These are phyloP conservation scores for Sequoia sempervirens DNA, from an alignment of 75 land plant species.

Conservation along the genomic window DNA sequence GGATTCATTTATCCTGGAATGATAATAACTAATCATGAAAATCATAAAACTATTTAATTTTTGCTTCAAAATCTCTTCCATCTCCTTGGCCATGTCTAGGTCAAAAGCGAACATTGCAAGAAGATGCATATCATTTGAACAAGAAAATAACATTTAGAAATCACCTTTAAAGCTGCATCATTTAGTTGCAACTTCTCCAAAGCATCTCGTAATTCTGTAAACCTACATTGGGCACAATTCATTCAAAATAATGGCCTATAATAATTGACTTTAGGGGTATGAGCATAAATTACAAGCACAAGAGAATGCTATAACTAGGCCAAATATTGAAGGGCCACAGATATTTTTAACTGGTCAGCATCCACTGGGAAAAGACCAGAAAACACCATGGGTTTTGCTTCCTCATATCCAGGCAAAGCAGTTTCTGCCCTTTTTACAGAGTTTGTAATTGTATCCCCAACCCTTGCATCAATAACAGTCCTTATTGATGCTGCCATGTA, in stretches of 20 bases:
- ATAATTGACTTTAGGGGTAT: background rate
- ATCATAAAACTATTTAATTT: background rate
- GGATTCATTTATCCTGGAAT: background rate
- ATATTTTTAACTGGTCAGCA: constrained; percentile 75
- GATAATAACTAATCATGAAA: background rate
- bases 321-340: background rate
- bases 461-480: constrained; percentile 97
- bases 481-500: constrained; percentile 96
- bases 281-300: background rate
- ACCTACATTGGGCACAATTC: constrained; percentile 33
- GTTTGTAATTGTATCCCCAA: constrained; percentile 94
- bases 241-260: constrained; percentile 5
- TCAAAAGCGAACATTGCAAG: background rate
- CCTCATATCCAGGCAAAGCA: constrained; percentile 85
- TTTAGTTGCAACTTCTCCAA: constrained; percentile 94
- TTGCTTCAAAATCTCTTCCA: background rate
- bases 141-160: background rate
- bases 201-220: constrained; percentile 88
- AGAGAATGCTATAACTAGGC: background rate
- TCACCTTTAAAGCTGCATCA: constrained; percentile 93
- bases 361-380: constrained; percentile 98
- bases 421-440: constrained; percentile 58
- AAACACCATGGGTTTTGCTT: constrained; percentile 98
- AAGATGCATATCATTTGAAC: constrained; percentile 6
- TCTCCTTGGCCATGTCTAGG: background rate